phyloP scores from a whole-genome alignment of 2,329 filamentous ascomycete species.

The Diaporthe batatas region DNA sequence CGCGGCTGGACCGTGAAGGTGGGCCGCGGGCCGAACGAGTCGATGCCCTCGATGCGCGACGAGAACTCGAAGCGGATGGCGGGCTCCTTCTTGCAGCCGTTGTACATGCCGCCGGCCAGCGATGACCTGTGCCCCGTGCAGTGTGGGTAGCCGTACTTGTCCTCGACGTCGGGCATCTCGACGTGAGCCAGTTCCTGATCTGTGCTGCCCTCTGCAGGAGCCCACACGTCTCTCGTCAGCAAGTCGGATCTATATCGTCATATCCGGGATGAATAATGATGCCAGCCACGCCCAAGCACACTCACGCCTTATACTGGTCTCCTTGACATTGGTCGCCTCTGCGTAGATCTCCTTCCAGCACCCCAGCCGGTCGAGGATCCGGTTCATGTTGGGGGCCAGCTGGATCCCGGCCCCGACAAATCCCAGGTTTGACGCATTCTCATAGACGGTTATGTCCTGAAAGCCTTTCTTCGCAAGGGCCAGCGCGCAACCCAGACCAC shows the following conservation, averaged over 20 bases:
- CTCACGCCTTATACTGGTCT: constrained; percentile 79
- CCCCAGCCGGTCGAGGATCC: constrained; percentile 79
- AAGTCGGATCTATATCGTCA: neutral
- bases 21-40: constrained; percentile 70
- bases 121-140: constrained; percentile 84
- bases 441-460: constrained; percentile 79
- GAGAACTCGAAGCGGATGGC: constrained; percentile 78
- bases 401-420: constrained; percentile 91
- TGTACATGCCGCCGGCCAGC: constrained; percentile 76
- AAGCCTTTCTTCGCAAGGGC: constrained; percentile 83
- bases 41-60: constrained; percentile 66
- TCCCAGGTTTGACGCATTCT: constrained; percentile 78
- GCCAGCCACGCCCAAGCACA: constrained; percentile 22
- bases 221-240: constrained; percentile 13
- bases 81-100: constrained; percentile 74
- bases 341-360: constrained; percentile 79
- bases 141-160: constrained; percentile 80
- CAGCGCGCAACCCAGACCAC: constrained; percentile 78
- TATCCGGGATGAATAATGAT: neutral
- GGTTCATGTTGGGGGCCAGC: constrained; percentile 84
- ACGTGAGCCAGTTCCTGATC: constrained; percentile 79
- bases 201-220: constrained; percentile 70
- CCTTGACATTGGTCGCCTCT: constrained; percentile 78
- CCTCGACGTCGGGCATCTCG: constrained; percentile 74
- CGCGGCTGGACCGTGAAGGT: constrained; percentile 71